Evolutionary conservation across 129 eudicot genomes (phyloP), one percentile per base, ranked within the genome.

Genomic region (Flaveria ramosissima): DNA sequence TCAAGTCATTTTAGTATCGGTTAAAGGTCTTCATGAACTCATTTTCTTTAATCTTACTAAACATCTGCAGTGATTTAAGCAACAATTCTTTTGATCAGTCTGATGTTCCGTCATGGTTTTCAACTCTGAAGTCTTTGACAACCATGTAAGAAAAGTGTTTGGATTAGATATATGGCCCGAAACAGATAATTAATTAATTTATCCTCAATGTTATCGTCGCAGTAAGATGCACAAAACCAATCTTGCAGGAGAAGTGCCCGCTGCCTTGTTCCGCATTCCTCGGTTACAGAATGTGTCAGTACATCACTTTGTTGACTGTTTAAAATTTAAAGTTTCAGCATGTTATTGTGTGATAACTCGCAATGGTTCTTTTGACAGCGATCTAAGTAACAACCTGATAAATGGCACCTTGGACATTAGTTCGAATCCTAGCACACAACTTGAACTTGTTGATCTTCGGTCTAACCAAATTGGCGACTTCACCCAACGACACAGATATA

Each of bases 371-470:
- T 52, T 73, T 63, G 48, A 53, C 41, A 80, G 78, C 64, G 69
- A 80, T 55, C 43, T 80, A 56, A 89, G 85, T 72, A 83, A 89
- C 82, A 92, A 92, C 63, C 77, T 74, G 39, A 82, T 92, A 51
- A 80, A 84, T 61, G 89, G 82, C 21, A 86, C 85, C 1, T 77
- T 90, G 73, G 51, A 83, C 73, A 88, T 92, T 90, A 84, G 92
- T 32, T 76, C 73, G 27, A 70, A 75, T 63, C 78, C 85, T 30
- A 79, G 83, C 86, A 70, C 64, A 73, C 86, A 90, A 61, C 85
- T 90, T 78, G 83, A 89, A 73, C 86, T 88, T 56, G 84, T 89
- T 64, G 96, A 92, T 82, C 81, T 92, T 71, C 75, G 75, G 84
- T 60, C 65, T 79, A 92, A 92, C 82, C 64, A 42, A 13, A 59